These are phyloP conservation scores for Trametes villosa DNA, from an alignment of 768 basidiomycete genomes.

Conservation along the genomic window DNA sequence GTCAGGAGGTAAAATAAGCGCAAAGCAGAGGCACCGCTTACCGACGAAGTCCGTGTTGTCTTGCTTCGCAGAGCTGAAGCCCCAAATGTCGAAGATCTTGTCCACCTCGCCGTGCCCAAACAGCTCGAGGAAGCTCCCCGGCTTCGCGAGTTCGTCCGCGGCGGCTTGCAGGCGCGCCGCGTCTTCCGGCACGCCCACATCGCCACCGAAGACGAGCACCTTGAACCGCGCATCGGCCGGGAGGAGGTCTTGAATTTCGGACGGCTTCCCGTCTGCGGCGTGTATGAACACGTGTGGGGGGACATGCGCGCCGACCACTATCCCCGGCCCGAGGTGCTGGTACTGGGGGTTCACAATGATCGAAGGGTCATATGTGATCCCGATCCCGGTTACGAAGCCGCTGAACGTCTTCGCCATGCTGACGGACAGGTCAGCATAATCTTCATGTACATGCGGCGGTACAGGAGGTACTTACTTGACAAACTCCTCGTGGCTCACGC, in stretches of 20 bases:
- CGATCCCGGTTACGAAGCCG: conserved; percentile 49
- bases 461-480: no score
- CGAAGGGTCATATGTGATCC: conserved; percentile 53
- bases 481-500: no score
- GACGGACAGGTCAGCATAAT: no score
- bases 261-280: conserved; percentile 48
- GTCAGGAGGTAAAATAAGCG: no score
- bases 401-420: conserved; percentile 51
- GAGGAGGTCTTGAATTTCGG: conserved; percentile 54
- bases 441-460: no score
- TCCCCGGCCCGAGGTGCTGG: conserved; percentile 42
- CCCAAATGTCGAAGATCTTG: conserved; percentile 23
- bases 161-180: conserved; percentile 20
- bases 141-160: conserved; percentile 19
- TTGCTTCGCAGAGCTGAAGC: conserved; percentile 9
- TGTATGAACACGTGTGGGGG: conserved; percentile 51
- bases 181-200: conserved; percentile 32
- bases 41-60: conserved; percentile 22
- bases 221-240: conserved; percentile 54
- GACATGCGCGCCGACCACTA: conserved; percentile 53
- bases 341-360: conserved; percentile 37
- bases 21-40: background rate
- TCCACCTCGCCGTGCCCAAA: conserved; percentile 30
- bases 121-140: conserved; percentile 25
- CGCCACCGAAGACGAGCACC: conserved; percentile 50